Evolutionary conservation across 1,284 basidiomycete genomes (phyloP), one percentile per base, ranked within the genome.

Genomic region (Puccinia horiana): DNA sequence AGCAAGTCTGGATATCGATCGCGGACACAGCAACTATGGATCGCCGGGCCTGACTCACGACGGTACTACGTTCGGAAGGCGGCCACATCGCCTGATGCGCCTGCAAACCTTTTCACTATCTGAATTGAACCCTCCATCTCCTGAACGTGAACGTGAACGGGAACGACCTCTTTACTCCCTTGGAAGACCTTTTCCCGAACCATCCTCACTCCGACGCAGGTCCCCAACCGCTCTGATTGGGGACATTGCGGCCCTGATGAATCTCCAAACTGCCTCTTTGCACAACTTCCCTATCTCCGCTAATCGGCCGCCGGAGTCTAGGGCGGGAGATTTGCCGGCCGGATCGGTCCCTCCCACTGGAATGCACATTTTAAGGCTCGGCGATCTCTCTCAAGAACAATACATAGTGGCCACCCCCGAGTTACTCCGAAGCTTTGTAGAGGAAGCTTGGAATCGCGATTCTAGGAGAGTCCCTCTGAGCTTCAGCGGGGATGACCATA

Each of bases 401-500:
- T 70, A 47, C 44, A 70, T 70, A 11, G 47, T 70, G n/a, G 69
- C 69, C n/a, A 70, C 69, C 23, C 69, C 69, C 29, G 69, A 70
- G 47, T 49, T 70, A 29, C 69, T 70, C 42, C 16, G 47, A 70
- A 44, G 47, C 42, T 70, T 70, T 35, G 12, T 70, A 20, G 69
- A 44, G 26, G 69, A 70, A 49, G 32, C 69, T n/a, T 42, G 69
- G n/a, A 70, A 70, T 20, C 23, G 29, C 6, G 42, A 70, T 49
- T 70, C 69, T 9, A 20, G 42, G n/a, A 52, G 42, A 44, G 47
- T 29, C 5, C 26, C 37, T 35, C n/a, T 12, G n/a, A 52, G 42
- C 69, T 47, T 29, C 32, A 2, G 0, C 11, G 69, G 42, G 14
- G 42, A 29, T 70, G 69, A 70, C 18, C 69, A 16, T 29, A 44